A percentile compares a stretch with the other conserved stretches of the same genome.
Evolutionary conservation across 2,329 filamentous ascomycete species (phyloP).

Genomic region (Exophiala alcalophila): DNA sequence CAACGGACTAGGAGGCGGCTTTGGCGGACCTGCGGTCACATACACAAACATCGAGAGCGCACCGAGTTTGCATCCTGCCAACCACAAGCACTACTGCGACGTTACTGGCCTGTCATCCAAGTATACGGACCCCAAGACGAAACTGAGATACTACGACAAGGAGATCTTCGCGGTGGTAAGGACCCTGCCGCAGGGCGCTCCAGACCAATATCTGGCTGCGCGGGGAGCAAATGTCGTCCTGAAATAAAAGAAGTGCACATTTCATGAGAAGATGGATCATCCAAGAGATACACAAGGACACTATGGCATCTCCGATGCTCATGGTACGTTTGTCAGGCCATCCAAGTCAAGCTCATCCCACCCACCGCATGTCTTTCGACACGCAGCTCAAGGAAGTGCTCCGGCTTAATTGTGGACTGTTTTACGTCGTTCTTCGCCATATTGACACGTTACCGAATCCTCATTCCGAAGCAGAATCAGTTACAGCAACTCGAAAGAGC

Average conservation of each 20-base stretch:
- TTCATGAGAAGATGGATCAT: constrained; percentile 1
- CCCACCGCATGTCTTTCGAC: constrained; percentile 76
- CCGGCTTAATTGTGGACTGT: constrained; percentile 92
- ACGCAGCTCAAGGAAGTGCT: constrained; percentile 82
- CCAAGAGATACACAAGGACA: not conserved
- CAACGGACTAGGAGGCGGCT: constrained; percentile 7
- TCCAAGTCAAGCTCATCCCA: constrained; percentile 97
- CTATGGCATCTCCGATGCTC: not conserved
- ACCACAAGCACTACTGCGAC: constrained; percentile 89
- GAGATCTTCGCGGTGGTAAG: constrained; percentile 87
- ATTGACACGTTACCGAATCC: constrained; percentile 76
- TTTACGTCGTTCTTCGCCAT: constrained; percentile 72
- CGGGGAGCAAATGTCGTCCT: constrained; percentile 89
- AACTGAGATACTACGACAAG: constrained; percentile 85
- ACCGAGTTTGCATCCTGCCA: constrained; percentile 73
- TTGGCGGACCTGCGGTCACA: constrained; percentile 66
- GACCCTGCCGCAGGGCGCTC: constrained; percentile 72
- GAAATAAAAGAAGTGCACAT: constrained; percentile 58
- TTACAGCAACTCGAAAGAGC: constrained; percentile 52
- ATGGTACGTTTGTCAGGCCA: constrained; percentile 63
- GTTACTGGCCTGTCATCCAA: constrained; percentile 87
- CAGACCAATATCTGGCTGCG: constrained; percentile 85
- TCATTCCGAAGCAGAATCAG: constrained; percentile 60
- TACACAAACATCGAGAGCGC: constrained; percentile 97
- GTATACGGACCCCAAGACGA: constrained; percentile 92